phyloP scores from a whole-genome alignment of 2,329 filamentous ascomycete genomes.

The Pyricularia pennisetigena region DNA sequence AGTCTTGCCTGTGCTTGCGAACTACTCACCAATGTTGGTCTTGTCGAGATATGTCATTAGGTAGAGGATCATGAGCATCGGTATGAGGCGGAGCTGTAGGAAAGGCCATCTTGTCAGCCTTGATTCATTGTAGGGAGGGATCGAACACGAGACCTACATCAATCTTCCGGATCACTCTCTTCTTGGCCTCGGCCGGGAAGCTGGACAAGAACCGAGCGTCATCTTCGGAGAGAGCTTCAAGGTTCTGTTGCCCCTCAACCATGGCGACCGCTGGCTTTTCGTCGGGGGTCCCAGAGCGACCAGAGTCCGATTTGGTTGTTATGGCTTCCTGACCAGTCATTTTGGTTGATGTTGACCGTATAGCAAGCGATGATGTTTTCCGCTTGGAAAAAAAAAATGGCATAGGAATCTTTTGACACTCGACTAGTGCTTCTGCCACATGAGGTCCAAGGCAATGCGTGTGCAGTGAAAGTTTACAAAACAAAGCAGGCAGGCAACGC shows the following conservation, averaged over 20 bases:
- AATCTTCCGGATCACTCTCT: background rate
- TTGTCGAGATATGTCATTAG: constrained; percentile 59
- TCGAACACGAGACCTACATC: background rate
- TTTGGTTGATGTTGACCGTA: background rate
- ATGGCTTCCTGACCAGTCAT: background rate
- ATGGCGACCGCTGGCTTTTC: background rate
- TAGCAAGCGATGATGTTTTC: background rate
- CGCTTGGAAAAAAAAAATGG: too few species aligned
- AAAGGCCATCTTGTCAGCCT: background rate
- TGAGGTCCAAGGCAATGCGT: too few species aligned
- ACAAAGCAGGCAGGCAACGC: background rate
- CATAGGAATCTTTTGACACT: too few species aligned
- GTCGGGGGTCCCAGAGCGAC: background rate
- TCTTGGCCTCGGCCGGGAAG: background rate
- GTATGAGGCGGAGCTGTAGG: constrained; percentile 29
- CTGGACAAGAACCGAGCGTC: constrained; percentile 1
- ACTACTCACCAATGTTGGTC: background rate
- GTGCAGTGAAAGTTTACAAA: background rate
- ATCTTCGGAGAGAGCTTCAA: background rate
- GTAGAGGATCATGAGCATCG: constrained; percentile 58
- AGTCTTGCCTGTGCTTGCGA: background rate
- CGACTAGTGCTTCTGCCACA: too few species aligned
- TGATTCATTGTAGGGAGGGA: background rate
- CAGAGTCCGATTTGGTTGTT: background rate
- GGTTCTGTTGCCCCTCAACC: background rate